A percentile compares a stretch with the other conserved stretches of the same genome.
phyloP scores from a whole-genome alignment of 306 rosid genomes.

The Prinsepia uniflora region DNA sequence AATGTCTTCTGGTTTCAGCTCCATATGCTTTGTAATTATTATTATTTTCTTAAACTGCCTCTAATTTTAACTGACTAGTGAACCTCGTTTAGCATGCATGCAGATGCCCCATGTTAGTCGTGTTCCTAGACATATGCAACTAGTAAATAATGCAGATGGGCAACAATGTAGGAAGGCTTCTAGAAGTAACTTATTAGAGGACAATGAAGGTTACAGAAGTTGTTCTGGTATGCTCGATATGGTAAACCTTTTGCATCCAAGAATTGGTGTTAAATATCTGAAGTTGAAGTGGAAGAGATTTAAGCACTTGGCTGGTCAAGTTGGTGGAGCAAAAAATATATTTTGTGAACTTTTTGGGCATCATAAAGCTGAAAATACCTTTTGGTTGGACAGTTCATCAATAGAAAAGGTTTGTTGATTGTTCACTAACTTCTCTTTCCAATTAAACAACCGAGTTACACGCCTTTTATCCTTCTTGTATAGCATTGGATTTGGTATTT shows the following conservation, averaged over 20 bases:
- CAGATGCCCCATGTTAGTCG: conserved; percentile 47
- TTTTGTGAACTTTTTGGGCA: conserved; percentile 75
- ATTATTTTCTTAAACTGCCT: neutral
- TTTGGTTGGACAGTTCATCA: conserved; percentile 99
- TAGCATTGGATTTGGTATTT: conserved; percentile 11
- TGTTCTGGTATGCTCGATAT: conserved; percentile 28
- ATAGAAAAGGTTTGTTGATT: conserved; percentile 66
- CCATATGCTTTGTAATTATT: neutral
- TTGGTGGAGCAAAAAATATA: conserved; percentile 80
- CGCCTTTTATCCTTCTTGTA: conserved; percentile 4
- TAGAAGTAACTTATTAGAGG: conserved; percentile 20
- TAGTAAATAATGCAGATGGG: conserved; percentile 30
- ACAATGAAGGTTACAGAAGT: conserved; percentile 29
- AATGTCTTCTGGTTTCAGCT: neutral
- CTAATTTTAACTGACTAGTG: conserved; percentile 42
- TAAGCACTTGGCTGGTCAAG: conserved; percentile 58
- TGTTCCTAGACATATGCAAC: conserved; percentile 32
- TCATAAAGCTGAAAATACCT: conserved; percentile 69
- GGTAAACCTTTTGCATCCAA: conserved; percentile 44
- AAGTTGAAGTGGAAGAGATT: conserved; percentile 86
- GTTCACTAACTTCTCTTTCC: conserved; percentile 16
- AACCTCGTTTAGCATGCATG: conserved; percentile 58
- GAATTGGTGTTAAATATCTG: conserved; percentile 45
- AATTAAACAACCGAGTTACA: conserved; percentile 10
- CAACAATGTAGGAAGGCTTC: conserved; percentile 32